Evolutionary conservation across 2,329 filamentous ascomycete species (phyloP).

Genomic region (Periconia sp.): DNA sequence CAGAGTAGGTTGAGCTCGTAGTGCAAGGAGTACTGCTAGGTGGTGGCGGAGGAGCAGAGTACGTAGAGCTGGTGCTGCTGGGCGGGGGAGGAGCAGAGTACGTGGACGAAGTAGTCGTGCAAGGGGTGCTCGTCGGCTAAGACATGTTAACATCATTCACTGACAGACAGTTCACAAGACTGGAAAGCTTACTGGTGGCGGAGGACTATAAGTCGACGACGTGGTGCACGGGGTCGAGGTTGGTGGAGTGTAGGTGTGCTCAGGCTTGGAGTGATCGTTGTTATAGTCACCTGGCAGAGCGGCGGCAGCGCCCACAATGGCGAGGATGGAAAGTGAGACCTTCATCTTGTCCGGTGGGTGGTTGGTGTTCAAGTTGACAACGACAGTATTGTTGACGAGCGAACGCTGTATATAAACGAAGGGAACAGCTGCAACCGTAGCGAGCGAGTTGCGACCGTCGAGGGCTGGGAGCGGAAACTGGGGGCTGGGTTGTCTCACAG

Average conservation of each 20-base stretch:
- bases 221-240: constrained; percentile 1
- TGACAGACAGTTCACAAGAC: no score
- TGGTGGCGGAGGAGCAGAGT: constrained; percentile 6
- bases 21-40: no score
- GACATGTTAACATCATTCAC: no score
- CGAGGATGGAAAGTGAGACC: constrained; percentile 33
- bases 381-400: constrained; percentile 13
- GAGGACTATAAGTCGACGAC: constrained; percentile 4
- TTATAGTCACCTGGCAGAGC: constrained; percentile 20
- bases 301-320: constrained; percentile 38
- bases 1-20: no score
- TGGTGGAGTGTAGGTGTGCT: constrained; percentile 2
- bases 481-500: constrained; percentile 18
- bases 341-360: constrained; percentile 34
- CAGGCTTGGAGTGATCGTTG: constrained; percentile 1
- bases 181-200: no score
- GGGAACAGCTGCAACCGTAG: constrained; percentile 43
- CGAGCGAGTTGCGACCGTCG: constrained; percentile 43
- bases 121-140: no score
- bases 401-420: constrained; percentile 32
- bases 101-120: not conserved
- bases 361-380: no score
- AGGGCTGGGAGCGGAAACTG: constrained; percentile 21
- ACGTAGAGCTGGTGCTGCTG: constrained; percentile 1
- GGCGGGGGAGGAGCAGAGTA: constrained; percentile 2